Percentiles rank a stretch among this genome's conserved stretches.
These are phyloP conservation scores for Plasmodium vivax DNA, from an alignment of 169 alveolate species.

Conservation along the genomic window DNA sequence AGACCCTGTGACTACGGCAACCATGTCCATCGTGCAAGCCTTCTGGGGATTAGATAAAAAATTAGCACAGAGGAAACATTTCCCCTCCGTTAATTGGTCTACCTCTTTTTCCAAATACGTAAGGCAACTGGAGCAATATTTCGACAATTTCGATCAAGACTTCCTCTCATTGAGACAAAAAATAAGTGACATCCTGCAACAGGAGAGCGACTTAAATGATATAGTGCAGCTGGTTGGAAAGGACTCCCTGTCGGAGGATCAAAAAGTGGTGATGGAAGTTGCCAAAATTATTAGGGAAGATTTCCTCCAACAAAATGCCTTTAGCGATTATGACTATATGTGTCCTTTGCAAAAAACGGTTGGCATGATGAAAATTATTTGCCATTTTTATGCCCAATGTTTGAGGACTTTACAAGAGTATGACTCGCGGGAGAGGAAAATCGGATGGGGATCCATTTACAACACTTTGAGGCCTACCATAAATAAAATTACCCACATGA, in stretches of 20 bases:
- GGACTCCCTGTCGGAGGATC: slow-evolving; percentile 98
- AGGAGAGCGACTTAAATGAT: slow-evolving; percentile 97
- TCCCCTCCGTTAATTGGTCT: slow-evolving; percentile 99
- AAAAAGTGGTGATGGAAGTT: slow-evolving; percentile 92
- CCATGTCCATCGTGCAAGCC: slow-evolving; percentile 98
- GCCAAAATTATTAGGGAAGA: slow-evolving; percentile 98
- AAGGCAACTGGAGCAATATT: slow-evolving; percentile 94
- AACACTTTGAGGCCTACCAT: slow-evolving; percentile 92
- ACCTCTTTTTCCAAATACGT: slow-evolving; percentile 97
- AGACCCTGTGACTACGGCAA: slow-evolving; percentile 99
- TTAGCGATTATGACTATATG: slow-evolving; percentile 97
- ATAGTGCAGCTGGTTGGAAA: slow-evolving; percentile 98
- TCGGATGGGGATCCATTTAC: slow-evolving; percentile 95
- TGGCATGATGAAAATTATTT: slow-evolving; percentile 97
- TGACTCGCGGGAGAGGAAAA: slow-evolving; percentile 88
- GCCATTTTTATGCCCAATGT: slow-evolving; percentile 94
- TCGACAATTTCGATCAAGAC: slow-evolving; percentile 94
- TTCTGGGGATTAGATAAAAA: slow-evolving; percentile 99
- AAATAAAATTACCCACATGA: slow-evolving; percentile 92
- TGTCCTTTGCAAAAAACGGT: slow-evolving; percentile 97
- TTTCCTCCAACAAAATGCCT: slow-evolving; percentile 98
- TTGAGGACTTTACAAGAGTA: slow-evolving; percentile 82
- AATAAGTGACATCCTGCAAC: slow-evolving; percentile 94
- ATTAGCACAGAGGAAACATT: slow-evolving; percentile 99
- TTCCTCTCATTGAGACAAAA: slow-evolving; percentile 92